phyloP scores from a whole-genome alignment of 2,329 filamentous ascomycete genomes.

The Colletotrichum endophyticum region DNA sequence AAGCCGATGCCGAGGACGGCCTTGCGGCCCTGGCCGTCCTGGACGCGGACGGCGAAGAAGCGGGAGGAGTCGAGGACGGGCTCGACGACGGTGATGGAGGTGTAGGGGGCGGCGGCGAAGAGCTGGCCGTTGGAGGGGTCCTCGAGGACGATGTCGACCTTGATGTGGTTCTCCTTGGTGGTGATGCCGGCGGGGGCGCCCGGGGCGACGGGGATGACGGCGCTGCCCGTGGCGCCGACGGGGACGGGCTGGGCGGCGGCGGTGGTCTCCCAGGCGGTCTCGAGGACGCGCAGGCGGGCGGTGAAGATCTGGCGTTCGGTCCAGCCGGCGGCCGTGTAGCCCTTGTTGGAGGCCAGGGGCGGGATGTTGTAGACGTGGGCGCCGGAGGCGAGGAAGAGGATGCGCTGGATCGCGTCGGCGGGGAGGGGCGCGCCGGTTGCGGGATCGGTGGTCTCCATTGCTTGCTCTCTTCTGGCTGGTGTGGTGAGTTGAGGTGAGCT shows the following conservation, averaged over 20 bases:
- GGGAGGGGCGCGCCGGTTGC: constrained; percentile 72
- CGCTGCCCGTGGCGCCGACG: constrained; percentile 11
- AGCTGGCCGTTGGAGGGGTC: constrained; percentile 74
- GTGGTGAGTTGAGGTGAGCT: background rate
- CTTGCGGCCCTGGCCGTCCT: constrained; percentile 76
- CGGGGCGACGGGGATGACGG: constrained; percentile 14
- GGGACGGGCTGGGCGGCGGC: constrained; percentile 24
- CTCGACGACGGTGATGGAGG: constrained; percentile 69
- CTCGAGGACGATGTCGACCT: constrained; percentile 79
- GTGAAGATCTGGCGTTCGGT: constrained; percentile 85
- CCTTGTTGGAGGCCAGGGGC: constrained; percentile 76
- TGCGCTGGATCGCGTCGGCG: constrained; percentile 79
- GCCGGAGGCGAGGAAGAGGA: constrained; percentile 76
- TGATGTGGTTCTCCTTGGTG: constrained; percentile 56
- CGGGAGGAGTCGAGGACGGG: constrained; percentile 79
- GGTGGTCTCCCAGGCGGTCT: constrained; percentile 64
- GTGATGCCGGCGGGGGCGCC: constrained; percentile 6
- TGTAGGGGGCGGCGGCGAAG: constrained; percentile 86
- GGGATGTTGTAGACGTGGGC: constrained; percentile 91
- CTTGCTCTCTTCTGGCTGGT: background rate
- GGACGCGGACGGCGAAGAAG: constrained; percentile 84
- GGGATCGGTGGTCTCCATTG: constrained; percentile 72
- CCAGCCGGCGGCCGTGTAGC: constrained; percentile 80
- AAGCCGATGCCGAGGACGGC: constrained; percentile 86
- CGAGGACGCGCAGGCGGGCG: constrained; percentile 78